phyloP scores from a whole-genome alignment of 768 basidiomycete species.

The Agaricus sinodeliciosus region DNA sequence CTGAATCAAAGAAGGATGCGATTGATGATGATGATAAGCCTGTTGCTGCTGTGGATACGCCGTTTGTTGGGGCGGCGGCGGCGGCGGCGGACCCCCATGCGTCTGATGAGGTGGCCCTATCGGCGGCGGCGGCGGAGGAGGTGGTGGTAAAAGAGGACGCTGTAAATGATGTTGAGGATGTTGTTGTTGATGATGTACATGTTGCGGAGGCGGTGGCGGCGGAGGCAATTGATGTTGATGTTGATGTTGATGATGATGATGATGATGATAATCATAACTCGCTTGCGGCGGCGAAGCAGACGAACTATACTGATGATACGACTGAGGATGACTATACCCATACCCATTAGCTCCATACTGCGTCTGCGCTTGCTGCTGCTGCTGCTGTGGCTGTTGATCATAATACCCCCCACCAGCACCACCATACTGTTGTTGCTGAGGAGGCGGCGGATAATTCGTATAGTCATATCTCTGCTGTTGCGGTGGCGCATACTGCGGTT shows the following conservation, averaged over 20 bases:
- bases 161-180: no score
- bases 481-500: constrained; percentile 13
- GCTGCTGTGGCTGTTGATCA: constrained; percentile 21
- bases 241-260: constrained; percentile 14
- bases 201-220: no score
- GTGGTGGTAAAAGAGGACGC: no score
- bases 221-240: constrained; percentile 1
- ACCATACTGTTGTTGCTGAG: constrained; percentile 20
- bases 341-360: constrained; percentile 3
- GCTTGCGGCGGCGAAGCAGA: constrained; percentile 16
- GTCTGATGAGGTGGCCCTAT: no score
- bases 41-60: no score
- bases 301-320: constrained; percentile 9
- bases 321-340: constrained; percentile 13
- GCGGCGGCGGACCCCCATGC: no score
- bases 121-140: no score
- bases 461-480: constrained; percentile 23
- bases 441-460: constrained; percentile 19
- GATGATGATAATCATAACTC: neutral
- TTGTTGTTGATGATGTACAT: no score
- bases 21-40: no score
- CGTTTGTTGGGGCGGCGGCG: no score
- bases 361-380: neutral
- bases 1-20: no score
- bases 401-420: constrained; percentile 26